These are phyloP conservation scores for Colletotrichum tofieldiae DNA, from an alignment of 2,329 filamentous ascomycete genomes.

Conservation along the genomic window DNA sequence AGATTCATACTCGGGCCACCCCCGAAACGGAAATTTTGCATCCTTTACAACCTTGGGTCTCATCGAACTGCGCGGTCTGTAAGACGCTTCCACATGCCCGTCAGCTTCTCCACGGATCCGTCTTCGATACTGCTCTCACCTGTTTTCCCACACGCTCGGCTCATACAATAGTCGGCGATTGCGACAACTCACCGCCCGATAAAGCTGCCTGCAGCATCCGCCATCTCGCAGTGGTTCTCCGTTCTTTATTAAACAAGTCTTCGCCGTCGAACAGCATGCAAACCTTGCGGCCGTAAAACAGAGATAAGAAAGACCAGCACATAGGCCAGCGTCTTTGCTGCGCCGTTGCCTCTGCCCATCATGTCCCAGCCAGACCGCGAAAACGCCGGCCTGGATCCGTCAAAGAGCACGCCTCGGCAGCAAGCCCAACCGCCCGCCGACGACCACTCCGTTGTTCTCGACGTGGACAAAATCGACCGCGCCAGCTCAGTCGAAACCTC, in stretches of 20 bases:
- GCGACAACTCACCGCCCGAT: neutral
- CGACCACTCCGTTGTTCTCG: conserved; percentile 28
- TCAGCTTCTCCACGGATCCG: neutral
- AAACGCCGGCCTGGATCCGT: neutral
- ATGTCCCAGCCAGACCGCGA: conserved; percentile 17
- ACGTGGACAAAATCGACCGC: conserved; percentile 53
- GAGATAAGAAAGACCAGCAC: neutral
- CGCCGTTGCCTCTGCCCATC: neutral
- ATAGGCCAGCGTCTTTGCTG: neutral
- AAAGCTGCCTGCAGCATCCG: neutral
- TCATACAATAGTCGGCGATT: neutral
- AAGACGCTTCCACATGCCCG: neutral
- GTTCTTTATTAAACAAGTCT: neutral
- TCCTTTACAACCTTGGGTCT: neutral
- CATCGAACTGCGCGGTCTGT: neutral
- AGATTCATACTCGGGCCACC: neutral
- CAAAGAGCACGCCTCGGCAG: neutral
- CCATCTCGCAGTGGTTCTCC: neutral
- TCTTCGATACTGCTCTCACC: neutral
- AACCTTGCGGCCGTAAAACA: neutral
- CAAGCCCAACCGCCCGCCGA: neutral
- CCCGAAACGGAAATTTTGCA: neutral
- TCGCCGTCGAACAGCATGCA: conserved; percentile 9
- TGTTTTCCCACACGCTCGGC: neutral
- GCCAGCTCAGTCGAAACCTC: conserved; percentile 53